Evolutionary conservation across 495 filamentous ascomycete genomes (phyloP), one percentile per base, ranked within the genome.

Genomic region (Talaromyces trachyspermus): DNA sequence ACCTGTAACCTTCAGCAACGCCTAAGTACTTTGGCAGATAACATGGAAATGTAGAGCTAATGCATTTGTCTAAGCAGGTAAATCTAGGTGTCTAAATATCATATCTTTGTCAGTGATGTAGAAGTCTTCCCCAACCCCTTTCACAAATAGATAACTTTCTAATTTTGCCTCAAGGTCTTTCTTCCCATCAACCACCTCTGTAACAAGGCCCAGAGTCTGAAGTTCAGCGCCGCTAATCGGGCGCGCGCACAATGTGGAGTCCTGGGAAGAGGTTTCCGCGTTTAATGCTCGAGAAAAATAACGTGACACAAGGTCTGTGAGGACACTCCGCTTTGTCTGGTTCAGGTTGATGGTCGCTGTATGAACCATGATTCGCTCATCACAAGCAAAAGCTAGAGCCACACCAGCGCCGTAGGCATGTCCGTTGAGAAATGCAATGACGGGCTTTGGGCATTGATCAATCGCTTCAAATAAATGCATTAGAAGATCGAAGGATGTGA

Each of bases 401-500:
- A 66, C 66, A 0, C 68, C 68, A 3, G 62, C 68, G 3, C 65
- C 68, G 38, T 63, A 65, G 1, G 63, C 63, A 11, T 63, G 60
- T 1, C 66, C 68, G 37, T 69, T 64, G 15, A 70, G 26, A 4
- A 45, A 48, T 0, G 62, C 66, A 38, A 70, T 65, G 0, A 61
- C 70, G 14, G 64, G 61, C 24, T 72, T 62, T 1, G 63, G 63
- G 6, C 49, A 64, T 8, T 48, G 48, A 26, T 66, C 60, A 19
- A 70, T 62, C 0, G 46, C 49, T 24, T 62, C 55, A 44, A 68
- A 62, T 2, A 68, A 49, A 0, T 29, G 39, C 0, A 52, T 54
- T 7, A 68, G 35, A 0, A 54, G 38, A 0, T 43, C n/a, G 41
- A 60, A 63, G 38, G 37, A 18, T 62, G 51, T 11, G 49, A 45